A percentile compares a stretch with the other conserved stretches of the same genome.
Evolutionary conservation across 2,329 filamentous ascomycete genomes (phyloP).

Genomic region (Cercospora beticola): DNA sequence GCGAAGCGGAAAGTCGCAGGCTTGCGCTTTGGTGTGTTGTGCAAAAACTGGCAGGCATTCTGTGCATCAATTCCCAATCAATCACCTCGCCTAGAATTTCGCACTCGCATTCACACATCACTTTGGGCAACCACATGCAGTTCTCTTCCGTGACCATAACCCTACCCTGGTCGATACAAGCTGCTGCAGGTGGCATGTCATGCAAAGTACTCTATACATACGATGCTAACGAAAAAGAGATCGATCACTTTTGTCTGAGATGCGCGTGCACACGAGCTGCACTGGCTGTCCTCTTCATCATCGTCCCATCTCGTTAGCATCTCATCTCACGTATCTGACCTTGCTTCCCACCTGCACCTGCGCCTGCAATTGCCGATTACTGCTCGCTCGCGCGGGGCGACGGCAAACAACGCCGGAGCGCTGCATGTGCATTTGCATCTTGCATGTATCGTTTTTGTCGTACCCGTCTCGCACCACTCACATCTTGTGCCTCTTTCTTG

Average conservation of each 20-base stretch:
- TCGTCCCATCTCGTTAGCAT: too few species aligned
- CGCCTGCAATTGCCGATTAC: not conserved
- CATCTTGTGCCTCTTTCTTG: too few species aligned
- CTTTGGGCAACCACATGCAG: not conserved
- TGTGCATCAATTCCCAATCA: not conserved
- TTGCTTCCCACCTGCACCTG: not conserved
- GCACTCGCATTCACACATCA: not conserved
- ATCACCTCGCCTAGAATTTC: not conserved
- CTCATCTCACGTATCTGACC: too few species aligned
- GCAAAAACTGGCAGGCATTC: not conserved
- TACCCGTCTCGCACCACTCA: not conserved
- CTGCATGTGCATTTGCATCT: not conserved
- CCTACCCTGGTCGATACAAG: not conserved
- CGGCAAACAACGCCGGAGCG: not conserved
- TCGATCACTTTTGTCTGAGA: not conserved
- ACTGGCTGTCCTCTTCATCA: not conserved
- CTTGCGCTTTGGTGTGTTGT: not conserved
- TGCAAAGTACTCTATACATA: not conserved
- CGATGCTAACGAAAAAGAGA: not conserved
- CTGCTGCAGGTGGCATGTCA: too few species aligned
- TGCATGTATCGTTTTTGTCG: not conserved
- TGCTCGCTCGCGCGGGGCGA: not conserved
- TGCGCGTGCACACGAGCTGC: not conserved
- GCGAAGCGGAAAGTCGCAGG: not conserved
- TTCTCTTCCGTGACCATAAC: not conserved